Evolutionary conservation across 352 stramenopile genomes (phyloP), one percentile per base, ranked within the genome.

Genomic region (Phytophthora melonis): DNA sequence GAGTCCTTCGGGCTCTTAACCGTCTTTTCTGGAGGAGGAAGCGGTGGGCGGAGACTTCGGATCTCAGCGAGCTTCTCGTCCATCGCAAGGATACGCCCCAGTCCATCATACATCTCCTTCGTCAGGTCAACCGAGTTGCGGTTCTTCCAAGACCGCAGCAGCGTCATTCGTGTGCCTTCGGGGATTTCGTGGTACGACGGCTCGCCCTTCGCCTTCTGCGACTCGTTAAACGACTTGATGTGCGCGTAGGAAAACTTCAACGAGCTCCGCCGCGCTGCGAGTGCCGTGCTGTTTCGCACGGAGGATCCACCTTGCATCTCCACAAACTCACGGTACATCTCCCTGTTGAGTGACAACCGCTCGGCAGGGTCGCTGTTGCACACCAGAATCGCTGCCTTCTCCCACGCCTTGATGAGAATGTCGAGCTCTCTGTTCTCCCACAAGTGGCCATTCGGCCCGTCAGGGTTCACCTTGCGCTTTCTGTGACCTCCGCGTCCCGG

Each of bases 101-200:
- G 68, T 0, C 53, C 66, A 43, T 80, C 68, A 52, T 71, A 84
- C 67, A 81, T 80, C 18, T 73, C 64, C 47, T 80, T 78, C 6
- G 74, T 73, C 5, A 84, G 67, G 56, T 82, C 78, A 47, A 84
- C 68, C 1, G 74, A 81, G 43, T 84, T 84, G 58, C 71, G 71
- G 19, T 82, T 80, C 55, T 82, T 79, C 78, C 78, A 84, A 6
- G 74, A 80, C 1, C 72, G 67, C n/a, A 84, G 58, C 54, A 82
- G 30, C 53, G 34, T 68, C 56, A 77, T 70, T 13, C 78, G 59
- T 4, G 34, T 73, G 14, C 67, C 58, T 58, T 80, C 53, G 7
- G 74, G 63, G 11, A 82, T 74, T 25, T 75, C 60, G 19, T 75
- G 69, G 56, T 76, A 84, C 27, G 36, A 61, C 45, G 62, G 68